Evolutionary conservation across 2,329 filamentous ascomycete genomes (phyloP).

Genomic region (Neofusicoccum cordaticola): DNA sequence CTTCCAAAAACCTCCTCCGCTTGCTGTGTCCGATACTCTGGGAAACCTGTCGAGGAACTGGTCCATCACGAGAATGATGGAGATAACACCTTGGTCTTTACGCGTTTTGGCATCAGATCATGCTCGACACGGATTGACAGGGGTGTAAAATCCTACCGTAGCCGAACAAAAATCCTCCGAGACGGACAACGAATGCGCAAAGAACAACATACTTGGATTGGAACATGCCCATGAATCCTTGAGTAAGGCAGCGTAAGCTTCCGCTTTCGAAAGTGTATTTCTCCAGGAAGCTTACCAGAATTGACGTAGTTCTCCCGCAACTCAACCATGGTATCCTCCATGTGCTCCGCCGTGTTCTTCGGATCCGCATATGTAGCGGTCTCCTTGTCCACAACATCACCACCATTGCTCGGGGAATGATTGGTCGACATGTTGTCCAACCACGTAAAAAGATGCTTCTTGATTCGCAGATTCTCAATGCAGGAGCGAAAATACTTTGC

Average conservation of each 20-base stretch:
- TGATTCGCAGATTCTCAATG: background rate
- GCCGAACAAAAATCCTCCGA: background rate
- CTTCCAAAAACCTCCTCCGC: constrained; percentile 46
- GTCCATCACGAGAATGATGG: constrained; percentile 52
- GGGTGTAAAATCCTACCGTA: background rate
- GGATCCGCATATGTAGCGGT: background rate
- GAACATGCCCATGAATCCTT: constrained; percentile 1
- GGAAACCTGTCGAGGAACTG: constrained; percentile 49
- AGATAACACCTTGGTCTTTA: constrained; percentile 41
- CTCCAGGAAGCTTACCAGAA: background rate
- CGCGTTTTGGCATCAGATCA: background rate
- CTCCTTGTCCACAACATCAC: background rate
- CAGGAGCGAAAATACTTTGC: background rate
- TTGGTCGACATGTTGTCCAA: background rate
- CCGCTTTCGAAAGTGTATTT: too few relatives aligned
- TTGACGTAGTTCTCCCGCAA: background rate
- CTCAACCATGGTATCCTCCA: background rate
- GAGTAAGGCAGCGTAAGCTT: background rate
- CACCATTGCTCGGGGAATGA: background rate
- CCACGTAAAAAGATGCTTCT: background rate
- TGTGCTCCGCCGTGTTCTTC: background rate
- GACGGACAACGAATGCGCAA: background rate
- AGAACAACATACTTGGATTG: background rate
- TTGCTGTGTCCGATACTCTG: constrained; percentile 39
- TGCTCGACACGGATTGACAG: background rate